Percentiles rank a stretch among this genome's conserved stretches.
Conservation (phyloP, 23 red algal species). For the Cyanidiococcus yangmingshanensis region DNA sequence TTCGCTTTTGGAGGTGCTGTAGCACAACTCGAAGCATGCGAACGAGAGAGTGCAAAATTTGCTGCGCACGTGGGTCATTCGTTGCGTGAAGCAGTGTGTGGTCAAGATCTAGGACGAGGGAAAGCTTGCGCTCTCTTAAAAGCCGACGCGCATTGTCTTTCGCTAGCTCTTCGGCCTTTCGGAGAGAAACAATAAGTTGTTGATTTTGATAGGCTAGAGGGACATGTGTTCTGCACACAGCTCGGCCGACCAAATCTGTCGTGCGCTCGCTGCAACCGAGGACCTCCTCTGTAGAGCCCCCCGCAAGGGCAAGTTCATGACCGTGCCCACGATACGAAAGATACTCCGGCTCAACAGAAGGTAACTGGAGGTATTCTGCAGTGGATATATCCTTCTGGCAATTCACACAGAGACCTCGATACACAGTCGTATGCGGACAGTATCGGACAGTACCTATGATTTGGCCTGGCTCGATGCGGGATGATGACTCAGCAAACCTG, state of each 20-base stretch:
- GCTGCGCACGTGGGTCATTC: conserved; percentile 45
- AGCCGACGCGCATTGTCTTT: conserved; percentile 45
- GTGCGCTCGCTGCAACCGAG: too few species aligned
- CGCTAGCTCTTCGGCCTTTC: conserved; percentile 21
- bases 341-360: too few species aligned
- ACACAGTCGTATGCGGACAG: conserved; percentile 61
- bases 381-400: conserved; percentile 47
- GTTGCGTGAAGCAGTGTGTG: conserved; percentile 95
- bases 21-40: not conserved
- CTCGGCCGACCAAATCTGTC: too few species aligned
- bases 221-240: not conserved
- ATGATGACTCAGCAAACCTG: not conserved
- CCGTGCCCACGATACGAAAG: too few species aligned
- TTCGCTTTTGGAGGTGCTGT: not conserved
- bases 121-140: conserved; percentile 42
- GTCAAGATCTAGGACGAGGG: conserved; percentile 92
- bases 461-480: not conserved
- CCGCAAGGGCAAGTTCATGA: too few species aligned
- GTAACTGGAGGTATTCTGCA: conserved; percentile 22
- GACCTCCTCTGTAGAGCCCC: too few species aligned
- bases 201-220: not conserved
- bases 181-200: conserved; percentile 43
- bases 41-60: not conserved
- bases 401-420: conserved; percentile 59
- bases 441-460: conserved; percentile 38